A percentile compares a stretch with the other conserved stretches of the same genome.
These are phyloP conservation scores for Rostrohypoxylon terebratum DNA, from an alignment of 495 filamentous ascomycete species.

Conservation along the genomic window DNA sequence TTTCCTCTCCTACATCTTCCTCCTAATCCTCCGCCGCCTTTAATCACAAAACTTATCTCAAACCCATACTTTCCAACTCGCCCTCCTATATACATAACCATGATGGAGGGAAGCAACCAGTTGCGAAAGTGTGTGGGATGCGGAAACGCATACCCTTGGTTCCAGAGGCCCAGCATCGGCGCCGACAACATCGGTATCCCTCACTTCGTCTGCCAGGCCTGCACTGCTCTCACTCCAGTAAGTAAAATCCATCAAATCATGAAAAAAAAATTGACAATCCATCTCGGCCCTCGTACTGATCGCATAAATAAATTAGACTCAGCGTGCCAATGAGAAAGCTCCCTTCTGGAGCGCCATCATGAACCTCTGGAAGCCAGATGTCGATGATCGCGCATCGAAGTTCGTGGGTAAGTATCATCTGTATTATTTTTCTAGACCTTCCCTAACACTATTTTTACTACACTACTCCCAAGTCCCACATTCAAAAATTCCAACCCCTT, in stretches of 20 bases:
- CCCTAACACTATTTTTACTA: too few species aligned
- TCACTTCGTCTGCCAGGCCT: neutral
- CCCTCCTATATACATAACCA: neutral
- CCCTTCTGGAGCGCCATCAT: constrained; percentile 6
- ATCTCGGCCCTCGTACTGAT: neutral
- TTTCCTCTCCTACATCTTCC: too few species aligned
- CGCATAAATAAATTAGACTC: neutral
- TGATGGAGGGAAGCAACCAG: neutral
- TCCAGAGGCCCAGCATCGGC: neutral
- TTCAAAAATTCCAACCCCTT: too few species aligned
- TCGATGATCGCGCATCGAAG: neutral
- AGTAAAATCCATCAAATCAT: constrained; percentile 6
- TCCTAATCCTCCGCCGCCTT: too few species aligned
- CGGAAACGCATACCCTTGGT: neutral
- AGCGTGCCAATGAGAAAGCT: neutral
- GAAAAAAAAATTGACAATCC: neutral
- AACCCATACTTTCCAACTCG: neutral
- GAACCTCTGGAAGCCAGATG: neutral
- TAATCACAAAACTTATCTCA: neutral
- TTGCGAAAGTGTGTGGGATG: neutral
- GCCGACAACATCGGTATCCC: neutral
- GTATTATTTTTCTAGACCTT: too few species aligned
- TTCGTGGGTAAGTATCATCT: neutral
- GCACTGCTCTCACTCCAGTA: neutral
- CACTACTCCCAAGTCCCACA: too few species aligned